Evolutionary conservation across 257 asterid species (phyloP).

Genomic region (Forsythia viridissima): DNA sequence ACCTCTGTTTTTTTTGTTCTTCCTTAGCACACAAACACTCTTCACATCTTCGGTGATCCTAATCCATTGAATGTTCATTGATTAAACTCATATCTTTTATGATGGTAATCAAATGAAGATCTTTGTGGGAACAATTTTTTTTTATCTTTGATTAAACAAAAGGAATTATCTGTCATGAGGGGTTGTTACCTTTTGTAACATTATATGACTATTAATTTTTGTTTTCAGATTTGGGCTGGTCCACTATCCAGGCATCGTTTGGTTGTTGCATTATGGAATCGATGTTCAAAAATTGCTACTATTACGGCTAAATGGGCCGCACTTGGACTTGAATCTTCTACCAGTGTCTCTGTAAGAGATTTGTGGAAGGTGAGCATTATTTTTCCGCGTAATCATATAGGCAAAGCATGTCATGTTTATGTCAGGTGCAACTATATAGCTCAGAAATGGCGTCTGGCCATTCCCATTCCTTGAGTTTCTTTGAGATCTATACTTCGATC

Average conservation of each 20-base stretch:
- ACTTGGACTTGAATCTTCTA: slow-evolving; percentile 77
- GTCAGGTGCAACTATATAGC: not conserved
- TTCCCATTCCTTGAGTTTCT: not conserved
- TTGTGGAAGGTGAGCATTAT: slow-evolving; percentile 74
- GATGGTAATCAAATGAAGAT: not conserved
- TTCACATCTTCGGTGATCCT: no score
- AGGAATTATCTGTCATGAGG: slow-evolving; percentile 1
- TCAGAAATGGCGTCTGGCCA: not conserved
- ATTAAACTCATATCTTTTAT: not conserved
- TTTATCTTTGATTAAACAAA: not conserved
- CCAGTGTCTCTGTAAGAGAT: slow-evolving; percentile 69
- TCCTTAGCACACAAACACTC: not conserved
- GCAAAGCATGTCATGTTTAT: slow-evolving; percentile 1
- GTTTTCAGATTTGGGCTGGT: slow-evolving; percentile 91
- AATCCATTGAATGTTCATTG: not conserved
- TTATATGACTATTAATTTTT: not conserved
- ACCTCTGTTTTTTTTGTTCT: not conserved
- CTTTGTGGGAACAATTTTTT: not conserved
- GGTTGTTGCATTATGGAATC: slow-evolving; percentile 83
- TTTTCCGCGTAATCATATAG: not conserved
- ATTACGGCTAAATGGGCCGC: slow-evolving; percentile 64
- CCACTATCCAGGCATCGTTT: slow-evolving; percentile 78
- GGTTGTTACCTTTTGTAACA: slow-evolving; percentile 2
- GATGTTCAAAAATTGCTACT: slow-evolving; percentile 59
- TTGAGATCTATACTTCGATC: not conserved